Evolutionary conservation across 805 yeast genomes (phyloP), one percentile per base, ranked within the genome.

Genomic region (Maudiozyma saulgeensis): DNA sequence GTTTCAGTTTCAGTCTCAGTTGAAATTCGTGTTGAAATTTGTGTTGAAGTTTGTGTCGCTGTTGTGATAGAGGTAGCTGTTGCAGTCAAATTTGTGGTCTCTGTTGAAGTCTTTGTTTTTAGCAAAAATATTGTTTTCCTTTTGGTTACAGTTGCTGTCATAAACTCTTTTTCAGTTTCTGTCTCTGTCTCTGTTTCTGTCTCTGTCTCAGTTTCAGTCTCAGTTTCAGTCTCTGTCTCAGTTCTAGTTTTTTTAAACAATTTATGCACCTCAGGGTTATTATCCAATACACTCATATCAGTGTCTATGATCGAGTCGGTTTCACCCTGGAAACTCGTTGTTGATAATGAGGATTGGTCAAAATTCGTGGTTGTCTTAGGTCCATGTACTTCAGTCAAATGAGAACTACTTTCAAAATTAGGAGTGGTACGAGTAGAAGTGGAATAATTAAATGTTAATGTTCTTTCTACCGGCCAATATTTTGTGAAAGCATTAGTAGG

Each of bases 1-100:
- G 62, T 58, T 19, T 57, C 45, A 8, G 42, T 41, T 37, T 52
- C 56, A 3, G 61, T 59, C n/a, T 13, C 28, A 16, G 49, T 46
- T 12, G 46, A 9, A 47, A 28, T 56, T 42, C 47, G 12, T 28
- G 32, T 28, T 8, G 8, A 5, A 26, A 8, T 26, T 26, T 5
- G 5, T 26, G 8, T 26, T 8, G 32, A 3, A 9, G 32, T 28
- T 28, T 8, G 9, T 28, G 32, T 28, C 32, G 32, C 9, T 4
- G 32, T 28, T 28, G 32, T 28, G 3, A 11, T 28, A 28, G 32
- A 28, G 6, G 32, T 28, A 28, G 32, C 6, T 28, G 12, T 28
- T 28, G 32, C 12, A 28, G 32, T 28, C 4, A 21, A 21, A 21
- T 21, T 21, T 21, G 23, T 21, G 4, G 39, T 46, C 43, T 46